These are phyloP conservation scores for Blastocystis hominis DNA, from an alignment of 352 stramenopile species.

Conservation along the genomic window DNA sequence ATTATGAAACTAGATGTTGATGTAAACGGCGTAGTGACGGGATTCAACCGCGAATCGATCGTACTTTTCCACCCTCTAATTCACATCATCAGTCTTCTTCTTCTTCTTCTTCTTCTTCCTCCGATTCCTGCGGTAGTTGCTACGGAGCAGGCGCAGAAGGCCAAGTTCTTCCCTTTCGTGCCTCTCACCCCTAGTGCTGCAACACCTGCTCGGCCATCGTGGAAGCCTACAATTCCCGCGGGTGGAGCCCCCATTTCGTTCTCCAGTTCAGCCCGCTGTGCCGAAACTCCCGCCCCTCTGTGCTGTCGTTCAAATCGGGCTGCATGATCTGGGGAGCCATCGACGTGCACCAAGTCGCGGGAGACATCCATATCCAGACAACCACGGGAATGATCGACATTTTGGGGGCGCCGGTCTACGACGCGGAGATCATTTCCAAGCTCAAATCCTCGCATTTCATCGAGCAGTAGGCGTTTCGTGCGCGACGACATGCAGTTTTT, in stretches of 20 bases:
- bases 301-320: background rate
- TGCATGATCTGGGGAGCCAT: constrained; percentile 33
- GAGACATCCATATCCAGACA: constrained; percentile 8
- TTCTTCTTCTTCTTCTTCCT: background rate
- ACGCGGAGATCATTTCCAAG: background rate
- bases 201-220: background rate
- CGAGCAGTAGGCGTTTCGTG: background rate
- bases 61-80: background rate
- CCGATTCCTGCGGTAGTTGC: background rate
- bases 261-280: background rate
- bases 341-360: constrained; percentile 32
- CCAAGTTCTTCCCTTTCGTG: background rate
- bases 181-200: constrained; percentile 4
- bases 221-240: background rate
- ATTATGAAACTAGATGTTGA: constrained; percentile 8
- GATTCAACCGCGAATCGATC: background rate
- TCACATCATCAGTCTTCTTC: background rate
- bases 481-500: background rate
- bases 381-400: background rate
- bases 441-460: constrained; percentile 28
- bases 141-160: background rate
- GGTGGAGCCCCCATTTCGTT: background rate
- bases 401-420: background rate
- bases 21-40: background rate
- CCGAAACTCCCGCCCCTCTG: background rate